Base-by-base conservation (phyloP, 208 protist genomes). In the Kentomonas sorsogonicus region DNA sequence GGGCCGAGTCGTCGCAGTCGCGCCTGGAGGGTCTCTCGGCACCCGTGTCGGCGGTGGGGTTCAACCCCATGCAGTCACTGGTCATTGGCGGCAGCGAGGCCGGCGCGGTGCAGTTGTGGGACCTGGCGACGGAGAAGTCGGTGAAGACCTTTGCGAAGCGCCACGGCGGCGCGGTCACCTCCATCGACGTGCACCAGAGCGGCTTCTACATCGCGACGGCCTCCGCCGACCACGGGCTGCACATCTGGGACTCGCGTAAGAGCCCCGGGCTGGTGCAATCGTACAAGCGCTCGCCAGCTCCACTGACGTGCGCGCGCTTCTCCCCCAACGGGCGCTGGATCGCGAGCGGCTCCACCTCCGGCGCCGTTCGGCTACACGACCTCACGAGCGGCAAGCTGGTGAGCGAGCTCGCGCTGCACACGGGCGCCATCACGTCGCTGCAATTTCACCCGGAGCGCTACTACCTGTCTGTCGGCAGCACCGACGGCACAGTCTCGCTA, bases 181-280 rank as follows among this genome's bases (percentile, higher is more conserved):
- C 54, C 30, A 56, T 80, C 43, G 78, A 87, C 33, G 60, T 79
- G 31, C 79, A 89, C 64, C 68, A 58, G 33, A 80, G 57, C 45
- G 82, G 80, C 11, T 63, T 86, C 22, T 85, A 86, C 56, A 71
- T 91, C 15, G 72, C 76, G 25, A 87, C 77, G 34, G 83, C 78
- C 25, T 91, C 86, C 2, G 77, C 71, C 0, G 83, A 94, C 57
- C 82, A 61, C n/a, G 60, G 72, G 59, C 61, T 94, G 50, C 86
- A 83, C 46, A 79, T 94, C 25, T 94, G 86, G 86, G 86, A 94
- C 53, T 63, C 71, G n/a, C 77, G 86, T n/a, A 94, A 86, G 56
- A 81, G 74, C 27, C 69, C 68, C 0, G 69, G 78, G 26, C 56
- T 82, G 53, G n/a, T n/a, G n/a, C 86, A 89, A 55, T 83, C 74